Evolutionary conservation across 2,329 filamentous ascomycete species (phyloP).

Genomic region (Pseudonectria buxi): DNA sequence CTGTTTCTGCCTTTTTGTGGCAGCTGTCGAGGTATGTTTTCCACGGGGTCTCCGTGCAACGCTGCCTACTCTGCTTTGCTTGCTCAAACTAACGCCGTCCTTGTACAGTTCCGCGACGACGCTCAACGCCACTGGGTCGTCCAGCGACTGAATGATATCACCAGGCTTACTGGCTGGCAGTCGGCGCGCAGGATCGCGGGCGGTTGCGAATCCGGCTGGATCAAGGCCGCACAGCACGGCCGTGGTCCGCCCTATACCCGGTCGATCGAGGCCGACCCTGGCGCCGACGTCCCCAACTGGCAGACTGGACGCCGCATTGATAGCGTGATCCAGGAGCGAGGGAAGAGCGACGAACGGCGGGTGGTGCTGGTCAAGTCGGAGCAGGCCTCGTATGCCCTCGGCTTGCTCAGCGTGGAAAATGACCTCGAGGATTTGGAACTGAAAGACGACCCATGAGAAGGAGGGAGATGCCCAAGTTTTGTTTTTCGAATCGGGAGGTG

Average conservation of each 20-base stretch:
- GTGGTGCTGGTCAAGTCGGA: conserved; percentile 57
- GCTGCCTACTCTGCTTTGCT: background rate
- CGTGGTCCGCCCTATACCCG: conserved; percentile 68
- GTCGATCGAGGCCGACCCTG: conserved; percentile 30
- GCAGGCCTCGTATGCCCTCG: conserved; percentile 68
- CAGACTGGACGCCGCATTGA: conserved; percentile 45
- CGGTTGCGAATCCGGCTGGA: conserved; percentile 82
- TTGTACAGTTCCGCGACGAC: conserved; percentile 58
- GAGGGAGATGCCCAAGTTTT: too few relatives aligned
- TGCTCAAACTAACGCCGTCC: conserved; percentile 10
- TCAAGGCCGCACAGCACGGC: conserved; percentile 63
- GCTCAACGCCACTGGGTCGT: conserved; percentile 74
- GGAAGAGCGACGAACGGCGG: conserved; percentile 33
- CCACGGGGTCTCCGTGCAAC: background rate
- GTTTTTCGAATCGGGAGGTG: background rate
- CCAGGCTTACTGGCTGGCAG: conserved; percentile 79
- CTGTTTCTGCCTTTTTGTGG: conserved; percentile 78
- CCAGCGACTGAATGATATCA: conserved; percentile 65
- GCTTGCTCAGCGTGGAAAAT: conserved; percentile 69
- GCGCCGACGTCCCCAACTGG: conserved; percentile 37
- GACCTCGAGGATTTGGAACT: conserved; percentile 61
- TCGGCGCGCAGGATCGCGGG: conserved; percentile 73
- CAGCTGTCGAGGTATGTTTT: conserved; percentile 60
- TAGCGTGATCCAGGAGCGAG: conserved; percentile 42
- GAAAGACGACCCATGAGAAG: conserved; percentile 29